These are phyloP conservation scores for Rubia tinctorum DNA, from an alignment of 305 asterid species.

Conservation along the genomic window DNA sequence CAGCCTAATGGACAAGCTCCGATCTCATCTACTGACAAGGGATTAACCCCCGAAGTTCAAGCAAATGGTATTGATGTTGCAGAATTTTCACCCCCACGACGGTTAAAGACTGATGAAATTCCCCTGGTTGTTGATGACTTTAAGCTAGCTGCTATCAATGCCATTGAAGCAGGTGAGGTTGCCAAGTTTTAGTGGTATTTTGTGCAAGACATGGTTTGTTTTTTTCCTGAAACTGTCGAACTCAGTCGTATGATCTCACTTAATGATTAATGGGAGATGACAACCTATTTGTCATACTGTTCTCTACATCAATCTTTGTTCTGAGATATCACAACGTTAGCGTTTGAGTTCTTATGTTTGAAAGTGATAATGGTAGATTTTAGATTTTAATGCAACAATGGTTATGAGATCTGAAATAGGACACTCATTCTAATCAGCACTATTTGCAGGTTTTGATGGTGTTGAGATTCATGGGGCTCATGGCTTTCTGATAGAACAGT, in stretches of 20 bases:
- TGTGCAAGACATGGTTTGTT: background rate
- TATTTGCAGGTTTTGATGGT: conserved; percentile 32
- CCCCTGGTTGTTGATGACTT: conserved; percentile 19
- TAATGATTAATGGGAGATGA: too few species aligned
- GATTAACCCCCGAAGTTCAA: conserved; percentile 9
- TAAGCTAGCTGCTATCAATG: conserved; percentile 22
- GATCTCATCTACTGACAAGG: conserved; percentile 19
- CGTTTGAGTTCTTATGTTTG: background rate
- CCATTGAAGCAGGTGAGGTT: conserved; percentile 25
- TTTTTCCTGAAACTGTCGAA: too few species aligned
- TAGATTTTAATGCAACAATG: background rate
- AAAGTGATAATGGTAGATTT: background rate
- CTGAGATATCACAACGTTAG: background rate
- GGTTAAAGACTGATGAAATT: conserved; percentile 16
- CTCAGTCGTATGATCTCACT: too few species aligned
- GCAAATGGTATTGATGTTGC: conserved; percentile 8
- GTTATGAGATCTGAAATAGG: background rate
- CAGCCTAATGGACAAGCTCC: conserved; percentile 27
- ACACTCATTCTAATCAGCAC: background rate
- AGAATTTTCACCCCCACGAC: conserved; percentile 18
- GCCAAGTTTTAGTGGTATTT: background rate
- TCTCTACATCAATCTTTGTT: background rate
- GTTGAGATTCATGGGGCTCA: conserved; percentile 35
- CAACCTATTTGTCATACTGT: background rate
- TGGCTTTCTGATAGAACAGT: conserved; percentile 18